phyloP scores from a whole-genome alignment of 345 rosid species.

The Excoecaria cochinchinensis region DNA sequence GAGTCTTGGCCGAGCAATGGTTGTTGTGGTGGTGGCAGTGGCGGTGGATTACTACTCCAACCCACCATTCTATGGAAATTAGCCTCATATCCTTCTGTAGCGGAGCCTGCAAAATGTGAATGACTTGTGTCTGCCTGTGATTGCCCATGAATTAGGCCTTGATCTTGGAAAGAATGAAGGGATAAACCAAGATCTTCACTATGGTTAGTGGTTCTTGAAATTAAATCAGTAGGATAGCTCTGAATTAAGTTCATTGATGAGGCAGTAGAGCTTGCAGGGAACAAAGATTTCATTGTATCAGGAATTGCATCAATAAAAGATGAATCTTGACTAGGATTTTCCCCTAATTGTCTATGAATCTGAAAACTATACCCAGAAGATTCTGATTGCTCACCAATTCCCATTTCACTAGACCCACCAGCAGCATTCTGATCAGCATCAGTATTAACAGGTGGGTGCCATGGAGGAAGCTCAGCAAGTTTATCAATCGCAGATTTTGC shows the following conservation, averaged over 20 bases:
- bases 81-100: slow-evolving; percentile 32
- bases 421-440: slow-evolving; percentile 19
- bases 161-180: slow-evolving; percentile 51
- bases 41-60: slow-evolving; percentile 42
- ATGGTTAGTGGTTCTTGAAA: slow-evolving; percentile 45
- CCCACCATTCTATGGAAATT: slow-evolving; percentile 52
- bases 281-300: slow-evolving; percentile 64
- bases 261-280: slow-evolving; percentile 54
- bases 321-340: slow-evolving; percentile 35
- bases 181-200: slow-evolving; percentile 64
- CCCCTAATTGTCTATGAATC: slow-evolving; percentile 37
- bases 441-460: slow-evolving; percentile 22
- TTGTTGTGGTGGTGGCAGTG: slow-evolving; percentile 31
- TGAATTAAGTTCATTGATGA: slow-evolving; percentile 48
- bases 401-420: slow-evolving; percentile 36
- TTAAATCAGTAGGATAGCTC: slow-evolving; percentile 52
- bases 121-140: slow-evolving; percentile 17
- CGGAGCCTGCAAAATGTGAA: slow-evolving; percentile 30
- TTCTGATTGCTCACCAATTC: slow-evolving; percentile 33
- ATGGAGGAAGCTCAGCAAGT: slow-evolving; percentile 55
- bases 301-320: slow-evolving; percentile 34
- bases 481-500: slow-evolving; percentile 74
- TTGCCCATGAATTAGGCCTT: slow-evolving; percentile 11
- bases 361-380: slow-evolving; percentile 48
- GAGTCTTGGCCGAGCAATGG: slow-evolving; percentile 45